Percentiles rank a stretch among this genome's conserved stretches.
Conservation (phyloP, 768 basidiomycete genomes). For the Amanita phalloides region DNA sequence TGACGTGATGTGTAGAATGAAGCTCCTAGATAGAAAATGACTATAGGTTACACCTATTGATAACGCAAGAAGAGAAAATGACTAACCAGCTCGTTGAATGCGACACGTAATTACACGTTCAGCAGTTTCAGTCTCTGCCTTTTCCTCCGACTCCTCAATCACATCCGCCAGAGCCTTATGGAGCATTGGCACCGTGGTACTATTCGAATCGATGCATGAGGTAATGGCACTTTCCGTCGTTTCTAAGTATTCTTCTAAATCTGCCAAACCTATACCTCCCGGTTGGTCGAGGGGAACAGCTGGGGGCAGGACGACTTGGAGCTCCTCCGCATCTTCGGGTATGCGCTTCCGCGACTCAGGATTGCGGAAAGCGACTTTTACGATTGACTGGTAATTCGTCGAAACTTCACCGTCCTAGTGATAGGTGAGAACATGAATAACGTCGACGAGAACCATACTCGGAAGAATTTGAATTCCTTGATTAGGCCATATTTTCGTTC, state of each 20-base stretch:
- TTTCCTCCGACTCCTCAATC: neutral
- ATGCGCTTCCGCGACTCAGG: conserved; percentile 28
- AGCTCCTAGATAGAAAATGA: neutral
- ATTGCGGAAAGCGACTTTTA: conserved; percentile 36
- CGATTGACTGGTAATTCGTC: conserved; percentile 29
- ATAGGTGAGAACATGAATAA: neutral
- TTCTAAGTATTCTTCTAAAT: conserved; percentile 17
- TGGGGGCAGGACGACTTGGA: conserved; percentile 18
- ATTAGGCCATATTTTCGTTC: conserved; percentile 45
- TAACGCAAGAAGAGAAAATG: neutral
- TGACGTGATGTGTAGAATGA: conserved; percentile 1
- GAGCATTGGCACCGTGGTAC: neutral
- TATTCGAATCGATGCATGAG: neutral
- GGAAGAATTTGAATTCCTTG: conserved; percentile 28
- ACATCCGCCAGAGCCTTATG: neutral
- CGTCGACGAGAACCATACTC: conserved; percentile 20
- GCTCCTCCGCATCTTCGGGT: conserved; percentile 14
- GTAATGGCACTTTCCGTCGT: conserved; percentile 10
- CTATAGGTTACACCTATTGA: neutral
- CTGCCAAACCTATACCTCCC: conserved; percentile 26
- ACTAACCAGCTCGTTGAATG: neutral
- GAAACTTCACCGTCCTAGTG: conserved; percentile 37
- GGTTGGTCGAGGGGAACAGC: conserved; percentile 10
- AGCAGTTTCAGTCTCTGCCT: neutral
- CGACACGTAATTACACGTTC: conserved; percentile 1